Conservation (phyloP, 1,139 yeast species). For the Meyerozyma guilliermondii region DNA sequence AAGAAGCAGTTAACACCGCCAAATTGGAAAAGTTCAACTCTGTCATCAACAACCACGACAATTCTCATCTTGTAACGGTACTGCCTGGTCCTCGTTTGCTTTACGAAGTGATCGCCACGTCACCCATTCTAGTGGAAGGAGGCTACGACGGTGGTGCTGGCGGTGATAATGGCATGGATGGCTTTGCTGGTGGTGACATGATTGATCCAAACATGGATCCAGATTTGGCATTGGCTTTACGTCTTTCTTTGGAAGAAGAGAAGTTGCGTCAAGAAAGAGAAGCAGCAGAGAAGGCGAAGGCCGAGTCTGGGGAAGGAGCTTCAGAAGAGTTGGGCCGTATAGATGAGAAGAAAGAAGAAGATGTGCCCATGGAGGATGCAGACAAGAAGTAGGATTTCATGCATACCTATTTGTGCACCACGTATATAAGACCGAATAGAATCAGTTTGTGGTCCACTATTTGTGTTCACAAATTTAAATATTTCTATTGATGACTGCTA, state of each 20-base stretch:
- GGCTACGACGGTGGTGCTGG: constrained; percentile 43
- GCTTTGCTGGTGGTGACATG: constrained; percentile 52
- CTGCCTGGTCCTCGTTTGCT: constrained; percentile 84
- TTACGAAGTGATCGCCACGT: constrained; percentile 67
- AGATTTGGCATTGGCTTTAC: constrained; percentile 89
- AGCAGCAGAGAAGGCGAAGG: constrained; percentile 35
- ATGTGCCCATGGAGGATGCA: constrained; percentile 7
- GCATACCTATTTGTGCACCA: not conserved
- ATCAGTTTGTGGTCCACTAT: not conserved
- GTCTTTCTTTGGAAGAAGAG: constrained; percentile 81
- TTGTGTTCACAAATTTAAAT: not conserved
- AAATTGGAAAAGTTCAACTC: constrained; percentile 78
- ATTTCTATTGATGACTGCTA: constrained; percentile 1
- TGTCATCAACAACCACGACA: constrained; percentile 72
- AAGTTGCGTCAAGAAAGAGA: constrained; percentile 70
- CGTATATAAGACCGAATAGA: not conserved
- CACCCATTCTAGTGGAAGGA: constrained; percentile 64
- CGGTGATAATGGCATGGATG: constrained; percentile 38
- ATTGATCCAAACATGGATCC: constrained; percentile 94
- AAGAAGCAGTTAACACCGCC: constrained; percentile 70
- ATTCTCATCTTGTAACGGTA: constrained; percentile 79
- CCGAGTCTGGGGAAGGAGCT: constrained; percentile 13
- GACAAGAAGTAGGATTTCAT: not conserved
- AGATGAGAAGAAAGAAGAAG: constrained; percentile 24
- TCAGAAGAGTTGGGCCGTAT: constrained; percentile 26